Base-by-base conservation (phyloP, 768 basidiomycete species). In the Collybia sordida region DNA sequence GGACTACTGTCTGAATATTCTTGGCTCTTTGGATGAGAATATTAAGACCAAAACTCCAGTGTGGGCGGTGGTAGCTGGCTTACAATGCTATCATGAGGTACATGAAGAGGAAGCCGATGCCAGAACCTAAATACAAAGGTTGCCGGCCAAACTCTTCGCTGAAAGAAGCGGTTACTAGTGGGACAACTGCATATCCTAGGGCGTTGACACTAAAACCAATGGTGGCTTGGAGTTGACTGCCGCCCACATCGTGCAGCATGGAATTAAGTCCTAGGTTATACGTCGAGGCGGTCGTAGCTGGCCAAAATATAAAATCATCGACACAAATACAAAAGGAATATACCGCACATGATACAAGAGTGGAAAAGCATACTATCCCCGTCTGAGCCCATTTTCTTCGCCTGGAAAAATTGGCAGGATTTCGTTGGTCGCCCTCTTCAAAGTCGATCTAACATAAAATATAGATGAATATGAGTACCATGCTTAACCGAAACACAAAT, bases 61-160 rank as follows among this genome's bases (percentile, higher is more conserved):
- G 24, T 8, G 8, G 21, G 25, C 11, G 31, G 9, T 22, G 21
- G 42, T 4, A 39, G 45, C 15, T 0, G 18, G 57, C 75, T 56
- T 58, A 77, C 77, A 73, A 46, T 24, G 69, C 75, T 21, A 77
- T 65, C 61, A 71, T 73, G 50, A 85, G 52, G 56, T 79, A 83
- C 68, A 76, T 79, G 19, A 75, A 54, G 23, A 74, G 56, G 55
- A 83, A 82, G 8, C 78, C 72, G 23, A 77, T 57, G 11, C 65
- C 65, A 3, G 82, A 82, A 27, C 64, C 69, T n/a, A 83, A 59
- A 54, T 86, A 87, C 1, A 88, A 51, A 0, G 79, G 82, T 44
- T 78, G 77, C 34, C 86, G 67, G 6, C 86, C 86, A 48, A 87
- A 81, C 58, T 89, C 86, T 59, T 89, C 86, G 59, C 84, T 86